Conservation (phyloP, 2,329 filamentous ascomycete genomes). For the Sphaerulina musiva region DNA sequence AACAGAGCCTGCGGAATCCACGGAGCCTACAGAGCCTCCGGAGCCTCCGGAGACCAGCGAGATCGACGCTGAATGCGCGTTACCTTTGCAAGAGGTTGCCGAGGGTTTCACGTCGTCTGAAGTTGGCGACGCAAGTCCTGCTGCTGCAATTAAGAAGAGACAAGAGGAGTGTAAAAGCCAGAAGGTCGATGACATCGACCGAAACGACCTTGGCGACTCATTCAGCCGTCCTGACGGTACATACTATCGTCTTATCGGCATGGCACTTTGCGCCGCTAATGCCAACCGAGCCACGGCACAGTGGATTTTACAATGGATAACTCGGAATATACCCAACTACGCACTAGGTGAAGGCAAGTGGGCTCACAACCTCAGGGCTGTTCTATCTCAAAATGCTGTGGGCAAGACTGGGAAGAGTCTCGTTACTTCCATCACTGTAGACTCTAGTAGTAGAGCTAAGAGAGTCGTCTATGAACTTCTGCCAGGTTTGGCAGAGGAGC, state of each 20-base stretch:
- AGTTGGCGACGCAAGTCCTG: neutral
- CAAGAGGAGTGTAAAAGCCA: neutral
- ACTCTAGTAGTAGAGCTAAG: conserved; percentile 2
- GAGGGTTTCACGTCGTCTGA: neutral
- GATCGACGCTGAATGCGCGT: neutral
- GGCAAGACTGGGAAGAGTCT: conserved; percentile 7
- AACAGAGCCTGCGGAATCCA: too few relatives aligned
- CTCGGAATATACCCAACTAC: conserved; percentile 26
- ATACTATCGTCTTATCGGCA: conserved; percentile 24
- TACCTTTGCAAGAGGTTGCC: neutral
- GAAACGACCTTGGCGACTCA: conserved; percentile 21
- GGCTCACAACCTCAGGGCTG: conserved; percentile 13
- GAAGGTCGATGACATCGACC: neutral
- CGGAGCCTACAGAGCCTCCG: too few relatives aligned
- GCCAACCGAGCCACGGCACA: conserved; percentile 19
- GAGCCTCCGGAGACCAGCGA: neutral
- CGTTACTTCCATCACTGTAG: neutral
- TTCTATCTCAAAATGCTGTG: conserved; percentile 14
- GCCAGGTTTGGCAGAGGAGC: conserved; percentile 15
- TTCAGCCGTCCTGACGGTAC: conserved; percentile 19
- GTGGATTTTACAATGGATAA: conserved; percentile 27
- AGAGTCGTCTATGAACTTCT: conserved; percentile 18
- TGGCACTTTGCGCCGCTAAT: conserved; percentile 28
- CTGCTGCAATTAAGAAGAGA: neutral
- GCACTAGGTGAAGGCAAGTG: conserved; percentile 16